A percentile compares a stretch with the other conserved stretches of the same genome.
Conservation (phyloP, 1,284 basidiomycete species). For the Trametes versicolor region DNA sequence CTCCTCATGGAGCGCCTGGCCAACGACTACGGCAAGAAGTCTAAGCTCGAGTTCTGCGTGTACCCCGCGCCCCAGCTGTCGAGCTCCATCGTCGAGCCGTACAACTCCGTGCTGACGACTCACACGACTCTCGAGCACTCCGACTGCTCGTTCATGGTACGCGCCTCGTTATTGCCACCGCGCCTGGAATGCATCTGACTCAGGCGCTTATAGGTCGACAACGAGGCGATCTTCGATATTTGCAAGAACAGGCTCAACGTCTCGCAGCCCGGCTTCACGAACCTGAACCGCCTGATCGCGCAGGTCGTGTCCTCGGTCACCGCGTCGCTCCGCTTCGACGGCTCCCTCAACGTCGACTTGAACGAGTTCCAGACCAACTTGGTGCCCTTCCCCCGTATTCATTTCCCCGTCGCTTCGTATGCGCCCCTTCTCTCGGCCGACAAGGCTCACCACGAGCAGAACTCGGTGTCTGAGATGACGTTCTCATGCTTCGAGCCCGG, state of each 20-base stretch:
- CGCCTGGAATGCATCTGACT: conserved; percentile 5
- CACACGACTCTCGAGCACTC: conserved; percentile 99
- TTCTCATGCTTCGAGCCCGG: conserved; percentile 98
- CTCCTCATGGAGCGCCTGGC: conserved; percentile 96
- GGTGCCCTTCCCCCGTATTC: conserved; percentile 98
- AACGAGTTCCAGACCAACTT: conserved; percentile 99
- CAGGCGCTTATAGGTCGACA: conserved; percentile 76
- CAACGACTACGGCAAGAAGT: conserved; percentile 99
- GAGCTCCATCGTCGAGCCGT: conserved; percentile 98
- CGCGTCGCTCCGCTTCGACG: conserved; percentile 97
- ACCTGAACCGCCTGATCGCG: conserved; percentile 97
- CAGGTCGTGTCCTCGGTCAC: conserved; percentile 99
- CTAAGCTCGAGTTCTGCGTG: conserved; percentile 98
- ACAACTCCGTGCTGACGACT: conserved; percentile 99
- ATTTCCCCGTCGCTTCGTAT: conserved; percentile 97
- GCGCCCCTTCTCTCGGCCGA: conserved; percentile 93
- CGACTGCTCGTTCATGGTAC: conserved; percentile 97
- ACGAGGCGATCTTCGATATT: conserved; percentile 99
- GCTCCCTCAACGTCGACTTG: conserved; percentile 97
- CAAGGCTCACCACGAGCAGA: conserved; percentile 95
- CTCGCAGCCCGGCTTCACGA: conserved; percentile 89
- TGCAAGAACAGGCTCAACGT: conserved; percentile 97
- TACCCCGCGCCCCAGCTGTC: conserved; percentile 96
- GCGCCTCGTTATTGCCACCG: conserved; percentile 17
- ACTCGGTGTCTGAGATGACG: conserved; percentile 98